Evolutionary conservation across 2,329 filamentous ascomycete genomes (phyloP).

Genomic region (Hypomyces perniciosus): DNA sequence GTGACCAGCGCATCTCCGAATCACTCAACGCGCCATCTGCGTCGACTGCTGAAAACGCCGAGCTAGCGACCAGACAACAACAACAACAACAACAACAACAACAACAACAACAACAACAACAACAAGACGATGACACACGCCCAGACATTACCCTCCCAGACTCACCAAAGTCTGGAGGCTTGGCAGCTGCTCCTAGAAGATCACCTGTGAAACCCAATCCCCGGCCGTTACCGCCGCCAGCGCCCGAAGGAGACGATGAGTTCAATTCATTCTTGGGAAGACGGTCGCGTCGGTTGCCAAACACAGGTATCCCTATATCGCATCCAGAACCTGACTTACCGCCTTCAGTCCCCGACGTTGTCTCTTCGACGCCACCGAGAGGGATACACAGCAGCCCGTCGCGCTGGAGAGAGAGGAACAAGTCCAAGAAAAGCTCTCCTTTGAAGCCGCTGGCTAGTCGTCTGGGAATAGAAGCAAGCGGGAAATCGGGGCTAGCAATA

Average conservation of each 20-base stretch:
- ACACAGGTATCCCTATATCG: constrained; percentile 26
- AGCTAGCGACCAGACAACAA: neutral
- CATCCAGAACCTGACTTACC: constrained; percentile 58
- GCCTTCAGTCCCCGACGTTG: constrained; percentile 47
- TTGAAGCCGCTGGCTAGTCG: constrained; percentile 39
- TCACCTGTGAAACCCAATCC: constrained; percentile 39
- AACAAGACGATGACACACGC: constrained; percentile 13
- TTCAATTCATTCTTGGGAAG: constrained; percentile 27
- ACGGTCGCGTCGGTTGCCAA: constrained; percentile 22
- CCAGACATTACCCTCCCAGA: constrained; percentile 11
- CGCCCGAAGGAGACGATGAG: constrained; percentile 23
- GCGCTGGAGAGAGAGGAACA: constrained; percentile 32
- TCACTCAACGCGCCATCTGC: constrained; percentile 27
- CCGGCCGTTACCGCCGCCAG: constrained; percentile 42
- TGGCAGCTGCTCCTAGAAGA: constrained; percentile 33
- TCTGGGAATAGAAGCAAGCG: neutral
- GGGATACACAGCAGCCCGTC: constrained; percentile 58
- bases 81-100: too few relatives aligned
- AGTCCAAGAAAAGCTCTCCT: constrained; percentile 42
- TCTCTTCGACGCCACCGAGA: constrained; percentile 48
- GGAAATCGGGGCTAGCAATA: constrained; percentile 7
- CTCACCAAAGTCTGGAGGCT: constrained; percentile 23
- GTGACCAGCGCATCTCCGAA: constrained; percentile 22
- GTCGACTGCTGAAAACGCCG: constrained; percentile 16
- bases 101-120: neutral